These are phyloP conservation scores for Leishmania turanica DNA, from an alignment of 208 protist species.

Conservation along the genomic window DNA sequence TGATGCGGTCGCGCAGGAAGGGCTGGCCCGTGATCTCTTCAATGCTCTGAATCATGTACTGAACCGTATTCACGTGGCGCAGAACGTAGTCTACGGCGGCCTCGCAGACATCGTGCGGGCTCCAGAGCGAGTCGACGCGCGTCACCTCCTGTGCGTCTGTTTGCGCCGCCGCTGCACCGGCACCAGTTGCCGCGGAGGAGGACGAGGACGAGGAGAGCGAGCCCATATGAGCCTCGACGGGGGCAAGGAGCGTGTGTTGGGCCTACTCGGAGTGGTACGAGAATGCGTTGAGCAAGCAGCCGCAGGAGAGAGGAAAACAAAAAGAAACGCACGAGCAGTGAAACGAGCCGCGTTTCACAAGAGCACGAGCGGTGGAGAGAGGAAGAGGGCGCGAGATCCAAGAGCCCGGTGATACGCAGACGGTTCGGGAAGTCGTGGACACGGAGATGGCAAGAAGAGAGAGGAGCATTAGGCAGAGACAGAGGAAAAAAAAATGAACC, in stretches of 20 bases:
- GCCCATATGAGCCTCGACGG: not conserved
- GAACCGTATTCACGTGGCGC: constrained; percentile 75
- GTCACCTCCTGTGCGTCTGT: not conserved
- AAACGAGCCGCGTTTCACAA: not conserved
- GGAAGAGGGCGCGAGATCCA: not conserved
- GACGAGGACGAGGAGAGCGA: not conserved
- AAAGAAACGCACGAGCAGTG: constrained; percentile 13
- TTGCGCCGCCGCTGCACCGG: not conserved
- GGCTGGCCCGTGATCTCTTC: constrained; percentile 55
- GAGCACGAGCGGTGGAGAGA: not conserved
- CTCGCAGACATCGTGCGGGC: constrained; percentile 63
- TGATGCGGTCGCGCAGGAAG: constrained; percentile 76
- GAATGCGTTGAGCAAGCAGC: not conserved
- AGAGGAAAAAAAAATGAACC: not conserved
- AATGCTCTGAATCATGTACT: constrained; percentile 85
- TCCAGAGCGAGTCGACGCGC: constrained; percentile 17
- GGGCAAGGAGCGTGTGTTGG: not conserved
- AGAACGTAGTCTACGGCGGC: constrained; percentile 74
- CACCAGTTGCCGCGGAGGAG: not conserved
- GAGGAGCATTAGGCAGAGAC: not conserved
- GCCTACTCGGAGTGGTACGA: not conserved
- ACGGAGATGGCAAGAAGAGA: not conserved
- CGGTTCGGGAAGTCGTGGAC: not conserved
- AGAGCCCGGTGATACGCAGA: not conserved
- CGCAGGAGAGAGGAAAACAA: not conserved